Percentiles rank a stretch among this genome's conserved stretches.
Conservation (phyloP, 306 rosid genomes). For the Pyrus betulifolia region DNA sequence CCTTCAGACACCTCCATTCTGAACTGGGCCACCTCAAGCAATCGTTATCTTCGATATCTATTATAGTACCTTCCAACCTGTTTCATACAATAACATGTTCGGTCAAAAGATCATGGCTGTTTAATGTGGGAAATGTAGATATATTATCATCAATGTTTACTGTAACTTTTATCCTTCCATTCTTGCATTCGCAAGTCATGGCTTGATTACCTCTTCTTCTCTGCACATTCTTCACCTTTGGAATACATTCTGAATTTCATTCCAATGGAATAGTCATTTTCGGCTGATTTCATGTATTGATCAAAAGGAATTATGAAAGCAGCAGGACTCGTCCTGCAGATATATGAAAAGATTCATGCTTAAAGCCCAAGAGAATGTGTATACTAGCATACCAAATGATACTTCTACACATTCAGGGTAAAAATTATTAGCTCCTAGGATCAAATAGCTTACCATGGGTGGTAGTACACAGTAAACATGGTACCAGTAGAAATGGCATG, state of each 20-base stretch:
- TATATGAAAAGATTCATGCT: constrained; percentile 9
- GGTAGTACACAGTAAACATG: constrained; percentile 48
- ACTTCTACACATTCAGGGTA: not conserved
- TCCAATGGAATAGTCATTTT: constrained; percentile 35
- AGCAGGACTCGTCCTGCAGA: constrained; percentile 52
- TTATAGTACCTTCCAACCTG: constrained; percentile 49
- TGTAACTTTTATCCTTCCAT: not conserved
- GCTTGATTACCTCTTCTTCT: constrained; percentile 45
- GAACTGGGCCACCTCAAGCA: constrained; percentile 56
- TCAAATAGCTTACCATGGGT: constrained; percentile 53
- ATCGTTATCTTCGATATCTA: constrained; percentile 46
- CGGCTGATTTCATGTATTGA: constrained; percentile 30
- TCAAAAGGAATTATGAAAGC: constrained; percentile 43
- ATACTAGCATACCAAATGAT: not conserved
- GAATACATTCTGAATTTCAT: constrained; percentile 30
- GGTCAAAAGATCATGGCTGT: not conserved
- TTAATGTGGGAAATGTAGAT: not conserved
- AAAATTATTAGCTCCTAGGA: not conserved
- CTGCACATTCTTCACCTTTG: constrained; percentile 33
- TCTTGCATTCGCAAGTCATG: not conserved
- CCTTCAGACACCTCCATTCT: constrained; percentile 66
- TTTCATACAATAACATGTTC: not conserved
- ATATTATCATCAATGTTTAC: not conserved
- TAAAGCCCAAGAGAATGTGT: not conserved
- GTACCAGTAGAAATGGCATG: constrained; percentile 43